Evolutionary conservation across 345 rosid genomes (phyloP).

Genomic region (Lepidium sativum): DNA sequence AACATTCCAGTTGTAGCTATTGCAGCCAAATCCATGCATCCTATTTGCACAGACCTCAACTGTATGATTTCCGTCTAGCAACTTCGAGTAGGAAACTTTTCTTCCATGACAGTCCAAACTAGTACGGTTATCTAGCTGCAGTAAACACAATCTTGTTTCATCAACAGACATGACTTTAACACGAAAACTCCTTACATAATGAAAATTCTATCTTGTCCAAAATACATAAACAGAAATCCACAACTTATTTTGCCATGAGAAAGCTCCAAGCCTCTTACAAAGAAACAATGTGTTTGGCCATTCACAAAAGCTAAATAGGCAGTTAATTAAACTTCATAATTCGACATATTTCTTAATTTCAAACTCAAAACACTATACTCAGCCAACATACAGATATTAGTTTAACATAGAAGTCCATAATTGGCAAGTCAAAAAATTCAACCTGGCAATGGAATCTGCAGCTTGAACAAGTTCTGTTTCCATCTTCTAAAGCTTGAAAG

Average conservation of each 20-base stretch:
- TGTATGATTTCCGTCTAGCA: constrained; percentile 71
- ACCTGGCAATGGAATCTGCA: constrained; percentile 75
- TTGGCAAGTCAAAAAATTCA: neutral
- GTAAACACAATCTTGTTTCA: neutral
- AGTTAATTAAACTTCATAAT: neutral
- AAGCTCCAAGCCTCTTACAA: neutral
- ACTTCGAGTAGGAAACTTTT: constrained; percentile 41
- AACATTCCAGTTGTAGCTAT: constrained; percentile 61
- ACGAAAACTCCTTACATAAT: neutral
- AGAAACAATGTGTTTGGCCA: neutral
- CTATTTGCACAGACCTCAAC: constrained; percentile 60
- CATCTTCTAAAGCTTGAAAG: constrained; percentile 46
- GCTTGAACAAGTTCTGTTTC: constrained; percentile 42
- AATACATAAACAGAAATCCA: neutral
- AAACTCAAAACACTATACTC: neutral
- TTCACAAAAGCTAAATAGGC: neutral
- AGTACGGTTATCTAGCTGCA: constrained; percentile 64
- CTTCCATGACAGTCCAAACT: constrained; percentile 46
- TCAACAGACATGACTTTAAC: neutral
- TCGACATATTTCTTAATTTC: neutral
- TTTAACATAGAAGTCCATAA: neutral
- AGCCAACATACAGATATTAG: neutral
- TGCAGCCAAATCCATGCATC: constrained; percentile 48
- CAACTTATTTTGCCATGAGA: neutral
- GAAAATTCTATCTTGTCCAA: neutral